phyloP scores from a whole-genome alignment of 768 basidiomycete species.

The Mycena vitilis region DNA sequence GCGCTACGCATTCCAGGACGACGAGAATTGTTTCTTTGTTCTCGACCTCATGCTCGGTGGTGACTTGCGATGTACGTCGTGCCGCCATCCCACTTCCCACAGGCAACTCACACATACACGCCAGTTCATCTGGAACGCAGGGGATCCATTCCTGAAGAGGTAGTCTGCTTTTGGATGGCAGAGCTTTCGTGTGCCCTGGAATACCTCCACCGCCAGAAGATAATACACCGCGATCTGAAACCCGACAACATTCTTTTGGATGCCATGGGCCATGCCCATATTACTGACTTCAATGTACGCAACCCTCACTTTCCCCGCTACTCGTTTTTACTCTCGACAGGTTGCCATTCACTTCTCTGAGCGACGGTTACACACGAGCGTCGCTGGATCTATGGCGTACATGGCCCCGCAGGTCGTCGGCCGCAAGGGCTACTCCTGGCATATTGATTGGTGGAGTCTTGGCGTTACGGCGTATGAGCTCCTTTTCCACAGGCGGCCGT shows the following conservation, averaged over 20 bases:
- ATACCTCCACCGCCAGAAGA: slow-evolving; percentile 91
- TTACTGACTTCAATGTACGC: slow-evolving; percentile 93
- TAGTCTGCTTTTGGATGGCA: slow-evolving; percentile 89
- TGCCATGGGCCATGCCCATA: slow-evolving; percentile 91
- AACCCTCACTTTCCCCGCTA: not conserved
- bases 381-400: slow-evolving; percentile 99
- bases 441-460: slow-evolving; percentile 96
- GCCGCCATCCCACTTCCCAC: slow-evolving; percentile 13
- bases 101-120: slow-evolving; percentile 18
- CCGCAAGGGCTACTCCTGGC: slow-evolving; percentile 93
- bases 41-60: slow-evolving; percentile 97
- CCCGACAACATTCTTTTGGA: slow-evolving; percentile 98
- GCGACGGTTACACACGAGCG: slow-evolving; percentile 86
- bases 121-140: slow-evolving; percentile 88
- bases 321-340: slow-evolving; percentile 11
- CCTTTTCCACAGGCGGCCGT: slow-evolving; percentile 85
- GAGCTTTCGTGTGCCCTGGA: slow-evolving; percentile 87
- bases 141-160: slow-evolving; percentile 72
- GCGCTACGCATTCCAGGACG: slow-evolving; percentile 97
- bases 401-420: slow-evolving; percentile 98
- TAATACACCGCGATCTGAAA: slow-evolving; percentile 91
- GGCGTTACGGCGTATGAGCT: slow-evolving; percentile 93
- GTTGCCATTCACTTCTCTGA: slow-evolving; percentile 97
- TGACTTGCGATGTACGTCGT: slow-evolving; percentile 86
- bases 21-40: slow-evolving; percentile 98